These are phyloP conservation scores for Dothidotthia symphoricarpi DNA, from an alignment of 2,329 filamentous ascomycete species.

Conservation along the genomic window DNA sequence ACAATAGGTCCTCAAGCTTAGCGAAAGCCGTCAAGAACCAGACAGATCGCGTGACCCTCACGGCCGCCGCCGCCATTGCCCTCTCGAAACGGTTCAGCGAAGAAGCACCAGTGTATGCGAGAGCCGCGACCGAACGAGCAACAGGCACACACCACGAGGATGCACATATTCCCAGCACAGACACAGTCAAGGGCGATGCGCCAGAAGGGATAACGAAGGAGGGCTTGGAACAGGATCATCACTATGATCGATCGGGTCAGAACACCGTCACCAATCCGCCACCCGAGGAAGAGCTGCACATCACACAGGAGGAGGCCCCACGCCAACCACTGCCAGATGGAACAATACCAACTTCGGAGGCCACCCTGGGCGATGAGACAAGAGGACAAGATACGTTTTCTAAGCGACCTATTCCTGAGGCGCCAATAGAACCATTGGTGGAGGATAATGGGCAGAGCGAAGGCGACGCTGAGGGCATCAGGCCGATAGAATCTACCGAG, in stretches of 20 bases:
- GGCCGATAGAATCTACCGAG: constrained; percentile 39
- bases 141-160: constrained; percentile 17
- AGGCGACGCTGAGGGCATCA: constrained; percentile 29
- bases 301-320: constrained; percentile 49
- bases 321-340: constrained; percentile 51
- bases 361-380: constrained; percentile 27
- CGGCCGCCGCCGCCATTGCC: constrained; percentile 59
- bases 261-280: constrained; percentile 43
- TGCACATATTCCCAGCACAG: constrained; percentile 27
- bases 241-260: constrained; percentile 47
- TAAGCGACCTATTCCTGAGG: constrained; percentile 32
- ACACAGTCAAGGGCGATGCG: constrained; percentile 27
- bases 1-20: constrained; percentile 63
- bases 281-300: constrained; percentile 42
- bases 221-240: constrained; percentile 52
- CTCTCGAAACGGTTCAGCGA: constrained; percentile 60
- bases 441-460: constrained; percentile 17
- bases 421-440: constrained; percentile 38
- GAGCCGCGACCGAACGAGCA: constrained; percentile 21
- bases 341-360: constrained; percentile 47
- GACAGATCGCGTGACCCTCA: constrained; percentile 61
- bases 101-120: constrained; percentile 38
- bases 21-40: constrained; percentile 62
- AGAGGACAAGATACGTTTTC: constrained; percentile 39
- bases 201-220: constrained; percentile 26